These are phyloP conservation scores for Clavispora santaluciae DNA, from an alignment of 805 yeast genomes.

Conservation along the genomic window DNA sequence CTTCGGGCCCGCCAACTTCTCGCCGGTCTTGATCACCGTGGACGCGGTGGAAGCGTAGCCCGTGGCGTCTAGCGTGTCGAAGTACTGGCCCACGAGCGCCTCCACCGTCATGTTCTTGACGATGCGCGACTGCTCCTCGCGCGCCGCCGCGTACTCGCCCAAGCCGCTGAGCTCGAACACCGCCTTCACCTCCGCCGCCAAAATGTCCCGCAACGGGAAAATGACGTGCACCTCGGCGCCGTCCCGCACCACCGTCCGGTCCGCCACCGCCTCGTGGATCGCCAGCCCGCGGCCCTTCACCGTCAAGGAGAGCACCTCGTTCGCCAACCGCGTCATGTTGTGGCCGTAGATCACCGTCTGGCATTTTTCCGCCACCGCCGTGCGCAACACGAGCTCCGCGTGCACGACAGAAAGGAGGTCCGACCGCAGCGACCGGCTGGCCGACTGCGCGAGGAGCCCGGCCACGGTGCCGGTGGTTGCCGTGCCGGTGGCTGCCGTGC, in stretches of 20 bases:
- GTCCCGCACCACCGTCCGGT: slow-evolving; percentile 28
- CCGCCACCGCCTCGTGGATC: slow-evolving; percentile 50
- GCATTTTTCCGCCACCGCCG: slow-evolving; percentile 43
- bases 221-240: slow-evolving; percentile 40
- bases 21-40: slow-evolving; percentile 87
- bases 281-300: slow-evolving; percentile 83
- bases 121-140: slow-evolving; percentile 31
- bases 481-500: too few relatives aligned
- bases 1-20: slow-evolving; percentile 57
- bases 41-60: slow-evolving; percentile 87
- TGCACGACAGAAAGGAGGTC: slow-evolving; percentile 52
- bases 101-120: slow-evolving; percentile 76
- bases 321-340: slow-evolving; percentile 80
- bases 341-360: slow-evolving; percentile 68
- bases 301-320: slow-evolving; percentile 69
- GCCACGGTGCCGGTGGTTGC: slow-evolving; percentile 20
- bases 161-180: slow-evolving; percentile 46
- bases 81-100: slow-evolving; percentile 72
- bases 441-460: slow-evolving; percentile 34
- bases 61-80: slow-evolving; percentile 57
- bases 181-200: slow-evolving; percentile 60
- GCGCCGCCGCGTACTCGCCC: slow-evolving; percentile 22
- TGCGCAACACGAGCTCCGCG: slow-evolving; percentile 41
- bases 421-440: slow-evolving; percentile 58
- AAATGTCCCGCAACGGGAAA: slow-evolving; percentile 72